A percentile compares a stretch with the other conserved stretches of the same genome.
phyloP scores from a whole-genome alignment of 1,284 basidiomycete genomes.

The Pyrrhoderma noxium region DNA sequence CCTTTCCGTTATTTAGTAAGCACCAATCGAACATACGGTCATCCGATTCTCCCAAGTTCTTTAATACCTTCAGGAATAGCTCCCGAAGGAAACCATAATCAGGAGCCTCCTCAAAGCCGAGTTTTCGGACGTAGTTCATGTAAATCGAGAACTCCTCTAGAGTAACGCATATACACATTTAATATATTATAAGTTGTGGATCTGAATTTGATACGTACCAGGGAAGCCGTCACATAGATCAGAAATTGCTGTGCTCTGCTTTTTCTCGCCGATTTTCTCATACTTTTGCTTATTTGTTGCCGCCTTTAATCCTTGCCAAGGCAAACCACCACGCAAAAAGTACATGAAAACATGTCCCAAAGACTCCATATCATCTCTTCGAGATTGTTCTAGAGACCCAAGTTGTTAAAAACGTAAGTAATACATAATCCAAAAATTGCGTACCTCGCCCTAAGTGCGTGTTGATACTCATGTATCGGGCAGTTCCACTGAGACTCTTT shows the following conservation, averaged over 20 bases:
- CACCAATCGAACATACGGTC: conserved; percentile 98
- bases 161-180: conserved; percentile 15
- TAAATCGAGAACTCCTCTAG: conserved; percentile 93
- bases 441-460: conserved; percentile 91
- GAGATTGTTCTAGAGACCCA: conserved; percentile 47
- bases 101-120: conserved; percentile 93
- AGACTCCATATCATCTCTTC: conserved; percentile 90
- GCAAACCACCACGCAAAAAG: conserved; percentile 87
- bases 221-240: conserved; percentile 97
- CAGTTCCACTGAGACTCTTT: conserved; percentile 95
- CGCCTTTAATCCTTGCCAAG: conserved; percentile 93
- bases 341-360: conserved; percentile 99
- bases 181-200: conserved; percentile 24
- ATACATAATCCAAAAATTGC: conserved; percentile 17
- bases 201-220: conserved; percentile 45
- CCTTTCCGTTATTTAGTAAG: conserved; percentile 83
- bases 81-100: conserved; percentile 98
- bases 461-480: conserved; percentile 98
- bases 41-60: conserved; percentile 83
- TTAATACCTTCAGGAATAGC: conserved; percentile 87
- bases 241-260: conserved; percentile 86
- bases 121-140: conserved; percentile 95
- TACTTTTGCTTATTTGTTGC: conserved; percentile 99
- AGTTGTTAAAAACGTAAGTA: not conserved
- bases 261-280: conserved; percentile 98